These are phyloP conservation scores for Senecio squalidus DNA, from an alignment of 140 eudicot genomes.

Conservation along the genomic window DNA sequence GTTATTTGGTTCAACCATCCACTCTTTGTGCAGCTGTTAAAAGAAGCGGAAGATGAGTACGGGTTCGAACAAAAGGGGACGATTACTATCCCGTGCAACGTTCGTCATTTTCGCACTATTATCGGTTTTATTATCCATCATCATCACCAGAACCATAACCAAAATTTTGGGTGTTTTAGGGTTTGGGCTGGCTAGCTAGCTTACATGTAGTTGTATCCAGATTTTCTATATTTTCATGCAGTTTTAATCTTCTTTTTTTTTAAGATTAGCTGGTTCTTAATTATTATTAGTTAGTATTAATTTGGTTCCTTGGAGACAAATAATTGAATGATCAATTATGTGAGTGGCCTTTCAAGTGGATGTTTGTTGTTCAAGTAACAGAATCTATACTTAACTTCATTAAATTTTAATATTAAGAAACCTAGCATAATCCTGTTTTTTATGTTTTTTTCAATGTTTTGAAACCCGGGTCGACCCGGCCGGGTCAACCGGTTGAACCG, in stretches of 20 bases:
- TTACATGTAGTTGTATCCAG: neutral
- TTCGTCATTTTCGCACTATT: conserved; percentile 34
- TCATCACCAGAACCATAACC: conserved; percentile 3
- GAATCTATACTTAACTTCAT: too few relatives aligned
- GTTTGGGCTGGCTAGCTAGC: conserved; percentile 31
- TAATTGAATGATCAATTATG: too few relatives aligned
- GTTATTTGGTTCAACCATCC: conserved; percentile 46
- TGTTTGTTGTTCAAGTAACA: too few relatives aligned
- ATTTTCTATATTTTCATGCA: neutral
- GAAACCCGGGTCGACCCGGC: too few relatives aligned
- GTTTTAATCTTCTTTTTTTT: neutral
- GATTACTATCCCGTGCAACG: conserved; percentile 48
- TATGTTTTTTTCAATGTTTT: too few relatives aligned
- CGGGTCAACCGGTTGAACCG: too few relatives aligned
- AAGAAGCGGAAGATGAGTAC: conserved; percentile 52
- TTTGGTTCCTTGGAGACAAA: too few relatives aligned
- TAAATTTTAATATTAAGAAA: too few relatives aligned
- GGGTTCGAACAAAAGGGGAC: conserved; percentile 56
- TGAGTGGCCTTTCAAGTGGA: too few relatives aligned
- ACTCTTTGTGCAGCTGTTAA: conserved; percentile 38
- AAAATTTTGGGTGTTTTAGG: conserved; percentile 41
- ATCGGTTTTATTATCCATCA: conserved; percentile 23
- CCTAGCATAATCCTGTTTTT: too few relatives aligned
- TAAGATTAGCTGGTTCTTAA: neutral
- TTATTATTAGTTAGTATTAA: too few relatives aligned